Evolutionary conservation across 2,329 filamentous ascomycete species (phyloP).

Genomic region (Talaromyces amestolkiae): DNA sequence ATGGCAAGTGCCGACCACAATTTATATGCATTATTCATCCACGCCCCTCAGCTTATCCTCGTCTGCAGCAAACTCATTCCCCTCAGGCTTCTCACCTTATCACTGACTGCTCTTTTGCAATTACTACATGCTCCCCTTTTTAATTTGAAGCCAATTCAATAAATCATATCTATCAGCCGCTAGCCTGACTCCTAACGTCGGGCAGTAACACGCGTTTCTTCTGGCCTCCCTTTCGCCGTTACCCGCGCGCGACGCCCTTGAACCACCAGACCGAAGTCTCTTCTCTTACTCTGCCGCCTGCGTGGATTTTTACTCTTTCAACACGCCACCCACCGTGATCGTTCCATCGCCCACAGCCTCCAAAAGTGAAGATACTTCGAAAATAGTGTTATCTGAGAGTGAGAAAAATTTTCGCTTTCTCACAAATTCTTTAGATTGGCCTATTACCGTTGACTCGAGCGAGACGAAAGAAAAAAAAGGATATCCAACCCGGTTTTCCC

Average conservation of each 20-base stretch:
- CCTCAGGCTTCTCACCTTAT: neutral
- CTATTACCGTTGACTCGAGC: neutral
- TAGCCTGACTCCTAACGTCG: neutral
- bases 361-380: neutral
- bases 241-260: slow-evolving; percentile 8
- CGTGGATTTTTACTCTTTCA: neutral
- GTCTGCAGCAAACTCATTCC: too few species aligned
- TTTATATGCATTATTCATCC: slow-evolving; percentile 1
- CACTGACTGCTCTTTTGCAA: neutral
- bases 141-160: neutral
- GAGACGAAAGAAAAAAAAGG: neutral
- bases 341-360: neutral
- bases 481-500: neutral
- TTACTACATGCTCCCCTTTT: neutral
- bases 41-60: neutral
- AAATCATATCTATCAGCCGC: neutral
- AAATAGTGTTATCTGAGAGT: neutral
- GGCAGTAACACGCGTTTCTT: slow-evolving; percentile 6
- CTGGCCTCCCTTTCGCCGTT: neutral
- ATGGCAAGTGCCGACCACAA: neutral
- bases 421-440: neutral
- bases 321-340: slow-evolving; percentile 4
- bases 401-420: neutral
- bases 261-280: neutral
- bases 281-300: neutral